phyloP scores from a whole-genome alignment of 768 basidiomycete genomes.

The Trametes sanguinea region DNA sequence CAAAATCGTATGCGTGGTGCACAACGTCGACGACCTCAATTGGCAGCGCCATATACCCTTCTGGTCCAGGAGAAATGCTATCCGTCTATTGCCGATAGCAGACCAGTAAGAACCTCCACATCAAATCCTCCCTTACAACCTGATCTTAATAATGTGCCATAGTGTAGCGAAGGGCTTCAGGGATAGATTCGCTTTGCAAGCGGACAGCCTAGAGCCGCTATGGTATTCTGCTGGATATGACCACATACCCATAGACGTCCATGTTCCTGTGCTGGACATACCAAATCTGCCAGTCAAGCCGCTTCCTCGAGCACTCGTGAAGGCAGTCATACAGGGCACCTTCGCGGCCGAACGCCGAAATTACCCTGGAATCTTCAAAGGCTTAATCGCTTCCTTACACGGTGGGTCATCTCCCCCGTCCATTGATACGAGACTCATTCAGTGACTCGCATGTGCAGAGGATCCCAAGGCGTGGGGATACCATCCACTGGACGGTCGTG shows the following conservation, averaged over 20 bases:
- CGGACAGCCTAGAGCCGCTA: constrained; percentile 35
- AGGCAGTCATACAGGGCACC: constrained; percentile 45
- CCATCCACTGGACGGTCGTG: constrained; percentile 29
- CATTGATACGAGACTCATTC: background rate
- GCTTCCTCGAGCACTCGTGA: constrained; percentile 33
- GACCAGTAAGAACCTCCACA: constrained; percentile 39
- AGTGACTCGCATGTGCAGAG: constrained; percentile 25
- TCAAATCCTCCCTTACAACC: background rate
- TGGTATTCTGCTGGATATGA: constrained; percentile 37
- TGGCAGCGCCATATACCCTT: constrained; percentile 38
- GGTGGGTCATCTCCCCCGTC: constrained; percentile 22
- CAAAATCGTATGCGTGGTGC: constrained; percentile 45
- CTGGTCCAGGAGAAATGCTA: constrained; percentile 41
- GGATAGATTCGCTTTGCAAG: constrained; percentile 32
- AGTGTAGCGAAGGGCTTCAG: constrained; percentile 38
- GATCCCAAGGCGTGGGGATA: constrained; percentile 42
- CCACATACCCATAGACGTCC: constrained; percentile 39
- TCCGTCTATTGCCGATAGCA: constrained; percentile 41
- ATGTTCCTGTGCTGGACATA: constrained; percentile 39
- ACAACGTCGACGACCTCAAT: constrained; percentile 34
- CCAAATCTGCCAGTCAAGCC: constrained; percentile 30
- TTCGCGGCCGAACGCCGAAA: constrained; percentile 39
- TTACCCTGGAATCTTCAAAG: constrained; percentile 38
- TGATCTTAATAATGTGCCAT: background rate
- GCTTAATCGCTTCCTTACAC: constrained; percentile 36